A percentile compares a stretch with the other conserved stretches of the same genome.
Evolutionary conservation across 345 rosid species (phyloP).

Genomic region (Populus simonii): DNA sequence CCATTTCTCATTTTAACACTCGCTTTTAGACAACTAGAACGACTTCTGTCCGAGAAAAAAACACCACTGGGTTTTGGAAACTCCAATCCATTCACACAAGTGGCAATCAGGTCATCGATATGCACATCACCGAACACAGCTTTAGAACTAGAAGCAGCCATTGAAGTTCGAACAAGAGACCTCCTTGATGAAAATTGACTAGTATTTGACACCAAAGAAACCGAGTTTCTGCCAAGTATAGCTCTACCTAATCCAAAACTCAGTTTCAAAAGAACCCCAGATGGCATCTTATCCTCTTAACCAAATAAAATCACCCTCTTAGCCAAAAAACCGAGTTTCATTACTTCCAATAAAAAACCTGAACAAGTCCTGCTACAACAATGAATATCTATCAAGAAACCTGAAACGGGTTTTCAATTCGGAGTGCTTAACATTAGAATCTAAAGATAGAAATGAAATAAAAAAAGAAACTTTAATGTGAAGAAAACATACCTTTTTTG

Average conservation of each 20-base stretch:
- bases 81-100: slow-evolving; percentile 54
- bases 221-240: slow-evolving; percentile 20
- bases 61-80: slow-evolving; percentile 53
- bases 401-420: slow-evolving; percentile 13
- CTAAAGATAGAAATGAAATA: not conserved
- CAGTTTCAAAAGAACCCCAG: slow-evolving; percentile 45
- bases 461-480: not conserved
- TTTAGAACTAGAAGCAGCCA: slow-evolving; percentile 73
- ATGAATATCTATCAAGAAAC: slow-evolving; percentile 6
- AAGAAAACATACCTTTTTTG: slow-evolving; percentile 7
- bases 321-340: slow-evolving; percentile 14
- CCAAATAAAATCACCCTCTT: slow-evolving; percentile 13
- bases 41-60: slow-evolving; percentile 43
- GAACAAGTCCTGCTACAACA: not conserved
- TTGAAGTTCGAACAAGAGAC: slow-evolving; percentile 29
- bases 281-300: slow-evolving; percentile 50
- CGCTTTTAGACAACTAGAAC: slow-evolving; percentile 36
- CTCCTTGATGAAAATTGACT: slow-evolving; percentile 18
- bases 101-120: slow-evolving; percentile 53
- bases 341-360: slow-evolving; percentile 12
- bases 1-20: slow-evolving; percentile 48
- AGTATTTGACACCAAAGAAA: slow-evolving; percentile 19
- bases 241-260: slow-evolving; percentile 43
- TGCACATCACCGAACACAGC: slow-evolving; percentile 64
- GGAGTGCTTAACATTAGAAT: not conserved